These are phyloP conservation scores for Diplodia seriata DNA, from an alignment of 2,329 filamentous ascomycete genomes.

Conservation along the genomic window DNA sequence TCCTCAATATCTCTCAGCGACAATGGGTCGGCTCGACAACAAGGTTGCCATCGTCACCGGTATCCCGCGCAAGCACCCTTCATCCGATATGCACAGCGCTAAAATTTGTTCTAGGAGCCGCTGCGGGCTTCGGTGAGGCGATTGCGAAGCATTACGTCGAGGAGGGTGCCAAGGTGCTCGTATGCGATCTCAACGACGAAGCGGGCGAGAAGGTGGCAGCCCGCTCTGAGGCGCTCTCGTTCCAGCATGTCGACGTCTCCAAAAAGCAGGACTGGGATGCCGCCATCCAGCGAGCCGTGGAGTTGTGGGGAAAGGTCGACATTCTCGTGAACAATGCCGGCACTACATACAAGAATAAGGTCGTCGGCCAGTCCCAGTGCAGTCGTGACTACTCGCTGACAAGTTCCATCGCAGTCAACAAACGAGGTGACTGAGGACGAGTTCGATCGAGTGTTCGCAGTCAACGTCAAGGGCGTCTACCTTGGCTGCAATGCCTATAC, in stretches of 20 bases:
- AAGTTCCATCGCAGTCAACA: constrained; percentile 53
- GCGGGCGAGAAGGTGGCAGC: constrained; percentile 59
- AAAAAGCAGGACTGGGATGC: constrained; percentile 59
- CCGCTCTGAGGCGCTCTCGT: constrained; percentile 49
- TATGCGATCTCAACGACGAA: constrained; percentile 66
- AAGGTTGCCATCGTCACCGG: constrained; percentile 66
- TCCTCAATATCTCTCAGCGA: constrained; percentile 37
- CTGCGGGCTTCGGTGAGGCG: constrained; percentile 68
- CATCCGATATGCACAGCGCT: constrained; percentile 34
- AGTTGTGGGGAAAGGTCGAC: constrained; percentile 63
- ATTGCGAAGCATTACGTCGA: constrained; percentile 65
- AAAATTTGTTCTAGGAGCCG: constrained; percentile 55
- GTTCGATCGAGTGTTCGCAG: constrained; percentile 70
- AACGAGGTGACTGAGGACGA: constrained; percentile 69
- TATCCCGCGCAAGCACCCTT: constrained; percentile 37
- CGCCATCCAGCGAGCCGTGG: constrained; percentile 61
- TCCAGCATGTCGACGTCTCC: constrained; percentile 60
- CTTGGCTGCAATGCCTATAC: constrained; percentile 65
- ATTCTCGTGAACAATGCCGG: constrained; percentile 69
- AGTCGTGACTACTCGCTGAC: background rate
- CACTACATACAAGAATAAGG: constrained; percentile 58
- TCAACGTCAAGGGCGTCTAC: constrained; percentile 73
- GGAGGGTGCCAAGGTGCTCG: constrained; percentile 67
- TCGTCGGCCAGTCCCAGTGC: background rate
- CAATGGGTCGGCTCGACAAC: constrained; percentile 52